Percentiles rank a stretch among this genome's conserved stretches.
phyloP scores from a whole-genome alignment of 495 filamentous ascomycete species.

The Chlorociboria aeruginascens region DNA sequence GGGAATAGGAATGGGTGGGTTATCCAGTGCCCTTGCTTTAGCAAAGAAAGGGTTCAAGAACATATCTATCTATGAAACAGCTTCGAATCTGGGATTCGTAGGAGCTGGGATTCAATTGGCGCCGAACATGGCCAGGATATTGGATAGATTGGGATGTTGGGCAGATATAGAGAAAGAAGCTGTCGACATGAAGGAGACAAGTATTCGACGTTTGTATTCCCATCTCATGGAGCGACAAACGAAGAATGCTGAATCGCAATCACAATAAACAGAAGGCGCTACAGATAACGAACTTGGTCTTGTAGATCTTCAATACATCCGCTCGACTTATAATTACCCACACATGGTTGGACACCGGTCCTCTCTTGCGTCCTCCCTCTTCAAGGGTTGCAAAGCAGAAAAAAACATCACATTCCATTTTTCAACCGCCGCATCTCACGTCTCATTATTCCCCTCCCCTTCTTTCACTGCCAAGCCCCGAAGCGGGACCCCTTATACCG shows the following conservation, averaged over 20 bases:
- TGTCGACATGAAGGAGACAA: slow-evolving; percentile 27
- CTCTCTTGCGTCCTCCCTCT: slow-evolving; percentile 58
- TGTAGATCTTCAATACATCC: slow-evolving; percentile 56
- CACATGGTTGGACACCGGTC: slow-evolving; percentile 71
- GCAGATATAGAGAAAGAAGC: slow-evolving; percentile 52
- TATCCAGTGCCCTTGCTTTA: slow-evolving; percentile 57
- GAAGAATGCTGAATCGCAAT: background rate
- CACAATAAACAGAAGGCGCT: slow-evolving; percentile 41
- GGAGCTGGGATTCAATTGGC: slow-evolving; percentile 74
- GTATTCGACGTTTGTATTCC: slow-evolving; percentile 1
- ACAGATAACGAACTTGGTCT: slow-evolving; percentile 55
- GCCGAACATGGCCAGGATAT: slow-evolving; percentile 67
- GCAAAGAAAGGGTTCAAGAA: slow-evolving; percentile 62
- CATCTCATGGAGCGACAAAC: background rate
- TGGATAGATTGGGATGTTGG: slow-evolving; percentile 59
- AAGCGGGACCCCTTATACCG: slow-evolving; percentile 38
- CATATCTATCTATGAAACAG: slow-evolving; percentile 61
- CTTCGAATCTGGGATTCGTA: slow-evolving; percentile 66
- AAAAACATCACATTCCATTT: slow-evolving; percentile 56
- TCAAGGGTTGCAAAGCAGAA: slow-evolving; percentile 51
- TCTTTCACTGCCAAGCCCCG: slow-evolving; percentile 45
- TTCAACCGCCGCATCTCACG: slow-evolving; percentile 36
- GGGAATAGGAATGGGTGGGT: slow-evolving; percentile 56
- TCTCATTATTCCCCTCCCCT: slow-evolving; percentile 43
- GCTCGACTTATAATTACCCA: slow-evolving; percentile 54